Percentiles rank a stretch among this genome's conserved stretches.
These are phyloP conservation scores for Craspedostauros australis DNA, from an alignment of 108 stramenopile genomes.

Conservation along the genomic window DNA sequence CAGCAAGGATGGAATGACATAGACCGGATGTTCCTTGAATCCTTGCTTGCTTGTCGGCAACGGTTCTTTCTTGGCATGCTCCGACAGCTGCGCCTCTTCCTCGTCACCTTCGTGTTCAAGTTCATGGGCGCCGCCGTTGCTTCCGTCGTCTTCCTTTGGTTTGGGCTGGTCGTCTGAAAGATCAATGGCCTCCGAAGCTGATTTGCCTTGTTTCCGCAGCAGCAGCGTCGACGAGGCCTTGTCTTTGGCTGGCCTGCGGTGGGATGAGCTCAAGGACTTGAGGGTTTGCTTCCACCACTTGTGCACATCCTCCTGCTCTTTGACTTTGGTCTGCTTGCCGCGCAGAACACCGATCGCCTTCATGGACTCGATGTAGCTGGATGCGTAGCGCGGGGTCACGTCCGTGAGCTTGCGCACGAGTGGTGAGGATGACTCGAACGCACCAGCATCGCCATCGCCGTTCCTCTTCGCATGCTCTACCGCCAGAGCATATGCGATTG, in stretches of 20 bases:
- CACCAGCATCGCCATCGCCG: neutral
- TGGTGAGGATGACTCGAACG: neutral
- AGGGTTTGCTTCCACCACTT: slow-evolving; percentile 19
- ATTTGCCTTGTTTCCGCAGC: slow-evolving; percentile 21
- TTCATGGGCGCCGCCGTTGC: neutral
- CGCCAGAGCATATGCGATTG: slow-evolving; percentile 60
- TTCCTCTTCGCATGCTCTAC: slow-evolving; percentile 42
- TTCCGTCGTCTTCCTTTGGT: slow-evolving; percentile 5
- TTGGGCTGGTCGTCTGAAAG: slow-evolving; percentile 22
- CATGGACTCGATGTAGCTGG: slow-evolving; percentile 57
- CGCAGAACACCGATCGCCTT: slow-evolving; percentile 46
- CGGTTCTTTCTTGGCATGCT: slow-evolving; percentile 38
- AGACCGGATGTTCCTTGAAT: slow-evolving; percentile 69
- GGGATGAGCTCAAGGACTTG: neutral
- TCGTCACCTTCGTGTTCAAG: slow-evolving; percentile 23
- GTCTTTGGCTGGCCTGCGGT: neutral
- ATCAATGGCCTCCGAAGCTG: slow-evolving; percentile 35
- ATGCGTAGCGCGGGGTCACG: slow-evolving; percentile 80
- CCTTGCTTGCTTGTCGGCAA: slow-evolving; percentile 74
- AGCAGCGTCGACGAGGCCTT: slow-evolving; percentile 7
- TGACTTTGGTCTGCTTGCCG: slow-evolving; percentile 1
- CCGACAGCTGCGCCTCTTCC: slow-evolving; percentile 45
- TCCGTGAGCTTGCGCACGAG: slow-evolving; percentile 51
- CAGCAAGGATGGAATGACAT: slow-evolving; percentile 62
- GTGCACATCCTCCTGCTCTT: slow-evolving; percentile 1